A percentile compares a stretch with the other conserved stretches of the same genome.
Conservation (phyloP, 2,329 filamentous ascomycete genomes). For the Aotearoamyces nothofagi region DNA sequence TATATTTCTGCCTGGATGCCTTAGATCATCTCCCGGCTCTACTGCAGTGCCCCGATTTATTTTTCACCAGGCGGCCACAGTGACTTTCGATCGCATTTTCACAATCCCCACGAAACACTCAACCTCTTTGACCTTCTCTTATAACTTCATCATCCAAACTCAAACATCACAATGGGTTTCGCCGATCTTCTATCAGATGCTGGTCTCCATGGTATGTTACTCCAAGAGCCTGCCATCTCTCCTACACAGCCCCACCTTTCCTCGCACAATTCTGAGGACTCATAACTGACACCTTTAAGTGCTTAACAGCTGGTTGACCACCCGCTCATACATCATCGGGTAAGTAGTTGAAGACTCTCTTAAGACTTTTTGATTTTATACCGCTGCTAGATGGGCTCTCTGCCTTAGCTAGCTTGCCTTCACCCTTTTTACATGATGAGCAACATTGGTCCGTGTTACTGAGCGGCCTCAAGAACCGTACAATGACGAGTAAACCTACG, state of each 20-base stretch:
- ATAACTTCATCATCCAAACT: too few relatives aligned
- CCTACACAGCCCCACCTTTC: conserved; percentile 4
- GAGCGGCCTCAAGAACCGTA: conserved; percentile 87
- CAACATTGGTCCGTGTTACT: conserved; percentile 92
- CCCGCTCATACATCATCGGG: conserved; percentile 72
- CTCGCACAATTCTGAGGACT: conserved; percentile 2
- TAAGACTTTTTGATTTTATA: too few relatives aligned
- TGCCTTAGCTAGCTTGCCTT: too few relatives aligned
- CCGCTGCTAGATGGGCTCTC: too few relatives aligned
- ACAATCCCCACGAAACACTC: too few relatives aligned
- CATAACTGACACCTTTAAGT: conserved; percentile 29
- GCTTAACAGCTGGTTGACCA: conserved; percentile 59
- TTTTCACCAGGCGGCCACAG: too few relatives aligned
- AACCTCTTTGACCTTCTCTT: too few relatives aligned
- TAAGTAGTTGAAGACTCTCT: conserved; percentile 31
- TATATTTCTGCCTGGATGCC: too few relatives aligned
- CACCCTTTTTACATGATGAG: conserved; percentile 47
- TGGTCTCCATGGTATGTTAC: conserved; percentile 38
- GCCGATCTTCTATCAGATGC: conserved; percentile 50
- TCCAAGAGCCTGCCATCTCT: conserved; percentile 3
- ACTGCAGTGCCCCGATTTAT: too few relatives aligned
- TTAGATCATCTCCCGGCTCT: too few relatives aligned
- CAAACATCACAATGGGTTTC: conserved; percentile 56
- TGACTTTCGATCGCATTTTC: too few relatives aligned
- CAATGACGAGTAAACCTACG: conserved; percentile 63